Base-by-base conservation (phyloP, 163 green algal genomes). In the Chlorella variabilis region DNA sequence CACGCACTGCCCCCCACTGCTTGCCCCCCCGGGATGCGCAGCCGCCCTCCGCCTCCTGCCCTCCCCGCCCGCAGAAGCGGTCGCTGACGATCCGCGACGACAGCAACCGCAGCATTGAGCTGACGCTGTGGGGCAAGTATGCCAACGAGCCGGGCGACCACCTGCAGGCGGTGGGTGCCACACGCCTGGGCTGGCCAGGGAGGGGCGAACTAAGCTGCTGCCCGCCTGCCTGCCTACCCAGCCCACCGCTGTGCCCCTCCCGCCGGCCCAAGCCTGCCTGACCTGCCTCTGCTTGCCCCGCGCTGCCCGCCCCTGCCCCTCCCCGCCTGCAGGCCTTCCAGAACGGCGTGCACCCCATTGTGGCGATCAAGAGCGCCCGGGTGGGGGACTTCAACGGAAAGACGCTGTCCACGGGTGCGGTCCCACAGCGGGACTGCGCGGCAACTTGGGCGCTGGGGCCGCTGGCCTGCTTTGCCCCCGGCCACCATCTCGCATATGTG, bases 371-470 rank as follows among this genome's bases (percentile, higher is more conserved):
- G 88, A 87, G 73, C 23, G 88, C 83, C 2, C 88, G 94, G 4
- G 89, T 99, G 17, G 96, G 96, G 1, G 96, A 99, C 78, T 99
- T 96, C 89, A 97, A 97, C 78, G 97, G 97, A 71, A 96, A 94
- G 77, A 97, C 86, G 33, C 85, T 99, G 45, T 80, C 73, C 73
- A 80, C 73, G 3, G 73, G 73, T 80, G 54, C 3, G 67, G 39
- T n/a, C n/a, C n/a, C n/a, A n/a, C n/a, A n/a, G n/a, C n/a, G n/a
- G n/a, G n/a, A n/a, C n/a, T n/a, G n/a, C n/a, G n/a, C n/a, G n/a
- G n/a, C n/a, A n/a, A n/a, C n/a, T n/a, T n/a, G n/a, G n/a, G n/a
- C n/a, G n/a, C n/a, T n/a, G n/a, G n/a, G n/a, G n/a, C n/a, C n/a
- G n/a, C n/a, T n/a, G n/a, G n/a, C 15, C 45, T 54, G 45, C 45